These are phyloP conservation scores for Spiraea crenata DNA, from an alignment of 331 rosid genomes.

Conservation along the genomic window DNA sequence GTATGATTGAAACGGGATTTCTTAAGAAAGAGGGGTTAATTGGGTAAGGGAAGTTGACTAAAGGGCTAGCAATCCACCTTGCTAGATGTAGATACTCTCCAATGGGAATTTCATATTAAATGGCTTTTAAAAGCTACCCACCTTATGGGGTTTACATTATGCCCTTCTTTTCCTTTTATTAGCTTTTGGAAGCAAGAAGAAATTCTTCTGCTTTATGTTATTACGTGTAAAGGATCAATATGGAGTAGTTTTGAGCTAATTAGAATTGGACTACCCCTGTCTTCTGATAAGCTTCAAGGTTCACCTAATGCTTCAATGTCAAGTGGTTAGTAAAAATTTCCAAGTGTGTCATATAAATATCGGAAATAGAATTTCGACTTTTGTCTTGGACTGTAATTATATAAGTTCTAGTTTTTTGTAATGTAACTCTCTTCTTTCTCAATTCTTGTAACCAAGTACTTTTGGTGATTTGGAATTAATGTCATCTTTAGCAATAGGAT, in stretches of 20 bases:
- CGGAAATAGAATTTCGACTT: no score
- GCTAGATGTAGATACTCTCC: conserved; percentile 29
- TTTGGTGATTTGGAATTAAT: no score
- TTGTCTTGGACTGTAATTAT: no score
- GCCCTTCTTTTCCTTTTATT: background rate
- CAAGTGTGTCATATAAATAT: no score
- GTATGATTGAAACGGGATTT: background rate
- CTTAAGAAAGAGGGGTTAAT: conserved; percentile 5
- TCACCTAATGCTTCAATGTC: background rate
- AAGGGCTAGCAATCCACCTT: conserved; percentile 1
- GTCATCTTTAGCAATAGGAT: no score
- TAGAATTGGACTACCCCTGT: background rate
- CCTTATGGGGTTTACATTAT: conserved; percentile 9
- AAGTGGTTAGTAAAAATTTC: background rate
- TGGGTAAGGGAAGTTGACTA: conserved; percentile 15
- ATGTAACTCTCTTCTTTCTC: no score
- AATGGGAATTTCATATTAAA: conserved; percentile 29
- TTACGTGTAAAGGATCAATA: background rate
- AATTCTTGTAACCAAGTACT: no score
- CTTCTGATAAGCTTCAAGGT: background rate
- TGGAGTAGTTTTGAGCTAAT: background rate
- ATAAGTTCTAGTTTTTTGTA: no score
- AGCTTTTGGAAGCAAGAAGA: background rate
- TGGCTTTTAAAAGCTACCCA: conserved; percentile 46
- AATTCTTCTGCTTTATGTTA: background rate